phyloP scores from a whole-genome alignment of 306 rosid genomes.

The Malus domestica region ASM211411v1 NC_041805.1:10862001-10862500 shows the following conservation, averaged over 20 bases:
- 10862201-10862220: conserved; percentile 99
- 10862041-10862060: conserved; percentile 57
- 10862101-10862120: conserved; percentile 95
- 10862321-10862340: neutral
- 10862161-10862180: conserved; percentile 94
- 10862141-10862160: conserved; percentile 94
- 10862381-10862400: neutral
- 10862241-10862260: conserved; percentile 4
- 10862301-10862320: neutral
- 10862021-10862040: conserved; percentile 10
- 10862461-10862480: neutral
- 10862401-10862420: neutral
- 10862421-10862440: neutral
- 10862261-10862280: neutral
- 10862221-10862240: conserved; percentile 32
- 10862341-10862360: neutral
- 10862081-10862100: conserved; percentile 89
- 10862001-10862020: conserved; percentile 7
- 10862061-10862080: conserved; percentile 99
- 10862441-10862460: neutral
- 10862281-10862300: neutral
- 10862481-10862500: conserved; percentile 37
- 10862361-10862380: neutral
- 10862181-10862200: conserved; percentile 84
- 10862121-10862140: conserved; percentile 97